Evolutionary conservation across 805 yeast genomes (phyloP), one percentile per base, ranked within the genome.

Genomic region (Candida methanosorbosa): DNA sequence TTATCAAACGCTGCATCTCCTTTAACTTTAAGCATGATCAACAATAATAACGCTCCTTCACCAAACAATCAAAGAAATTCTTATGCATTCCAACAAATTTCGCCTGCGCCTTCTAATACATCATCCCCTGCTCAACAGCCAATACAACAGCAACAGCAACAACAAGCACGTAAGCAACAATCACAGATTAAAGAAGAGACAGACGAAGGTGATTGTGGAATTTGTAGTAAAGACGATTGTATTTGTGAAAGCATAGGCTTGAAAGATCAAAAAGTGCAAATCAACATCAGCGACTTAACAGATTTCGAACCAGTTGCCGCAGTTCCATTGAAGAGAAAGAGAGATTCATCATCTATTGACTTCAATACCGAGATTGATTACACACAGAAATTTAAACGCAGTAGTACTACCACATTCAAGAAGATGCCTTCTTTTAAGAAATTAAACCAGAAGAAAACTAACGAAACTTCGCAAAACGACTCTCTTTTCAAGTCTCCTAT

Each of bases 221-320:
- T 75, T n/a, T 81, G 88, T 50, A 53, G 63, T 28, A 78, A 78
- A 50, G 86, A 78, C 33, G 77, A 70, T 37, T 81, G 88, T 49
- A 53, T 80, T 12, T 81, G 88, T 52, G 86, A 70, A 40, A 53
- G 55, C 25, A 68, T 59, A 9, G 77, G 78, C 3, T 46, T 70
- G 33, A 66, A 63, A 36, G 50, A n/a, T n/a, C 48, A 5, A 27
- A 35, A 19, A 30, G 23, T 11, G 23, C 11, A 21, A 21, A 21
- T 11, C 11, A 21, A 21, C 8, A 21, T 11, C 23, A 21, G 11
- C 8, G 11, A 20, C n/a, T 41, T 45, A 34, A 45, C 43, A 26
- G 33, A 42, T 14, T 69, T 78, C 43, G 64, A 66, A 38, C 85
- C 88, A 8, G 63, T 70, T 67, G 70, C 76, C 13, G 83, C 90